These are phyloP conservation scores for Platanthera zijinensis DNA, from an alignment of 106 monocot species.

Conservation along the genomic window DNA sequence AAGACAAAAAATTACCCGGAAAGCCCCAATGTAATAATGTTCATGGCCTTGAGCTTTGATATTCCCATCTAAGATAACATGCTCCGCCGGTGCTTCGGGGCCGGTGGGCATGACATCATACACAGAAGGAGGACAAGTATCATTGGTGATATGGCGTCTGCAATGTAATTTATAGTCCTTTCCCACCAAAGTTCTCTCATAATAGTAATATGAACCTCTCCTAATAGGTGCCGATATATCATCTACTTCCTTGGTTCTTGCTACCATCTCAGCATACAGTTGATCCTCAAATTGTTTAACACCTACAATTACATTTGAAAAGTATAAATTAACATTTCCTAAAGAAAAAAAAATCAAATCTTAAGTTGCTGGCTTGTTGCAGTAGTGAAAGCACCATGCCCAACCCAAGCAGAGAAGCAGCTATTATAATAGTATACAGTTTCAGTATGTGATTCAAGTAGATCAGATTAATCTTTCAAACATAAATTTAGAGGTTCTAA, in stretches of 20 bases:
- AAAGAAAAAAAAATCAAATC: too few species aligned
- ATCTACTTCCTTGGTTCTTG: constrained; percentile 71
- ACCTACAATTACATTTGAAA: constrained; percentile 24
- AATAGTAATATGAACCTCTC: constrained; percentile 83
- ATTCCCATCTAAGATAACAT: constrained; percentile 93
- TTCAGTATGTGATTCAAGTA: too few species aligned
- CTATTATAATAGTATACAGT: too few species aligned
- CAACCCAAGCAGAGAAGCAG: too few species aligned
- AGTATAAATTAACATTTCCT: neutral
- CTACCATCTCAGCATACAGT: constrained; percentile 85
- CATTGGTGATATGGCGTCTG: constrained; percentile 42
- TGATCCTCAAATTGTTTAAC: constrained; percentile 61
- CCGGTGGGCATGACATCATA: constrained; percentile 79
- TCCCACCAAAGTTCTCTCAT: constrained; percentile 65
- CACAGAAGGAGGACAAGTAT: constrained; percentile 37
- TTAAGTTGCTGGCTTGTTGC: too few species aligned
- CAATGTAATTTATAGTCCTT: constrained; percentile 94
- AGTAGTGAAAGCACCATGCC: too few species aligned
- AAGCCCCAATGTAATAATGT: constrained; percentile 74
- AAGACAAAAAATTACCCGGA: constrained; percentile 34
- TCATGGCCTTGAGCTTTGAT: constrained; percentile 66
- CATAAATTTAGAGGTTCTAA: too few species aligned
- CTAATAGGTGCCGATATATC: constrained; percentile 67
- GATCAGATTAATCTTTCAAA: too few species aligned
- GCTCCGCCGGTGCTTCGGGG: constrained; percentile 67